Evolutionary conservation across 208 protist species (phyloP).

Genomic region (Trypanosomatidae sp.): DNA sequence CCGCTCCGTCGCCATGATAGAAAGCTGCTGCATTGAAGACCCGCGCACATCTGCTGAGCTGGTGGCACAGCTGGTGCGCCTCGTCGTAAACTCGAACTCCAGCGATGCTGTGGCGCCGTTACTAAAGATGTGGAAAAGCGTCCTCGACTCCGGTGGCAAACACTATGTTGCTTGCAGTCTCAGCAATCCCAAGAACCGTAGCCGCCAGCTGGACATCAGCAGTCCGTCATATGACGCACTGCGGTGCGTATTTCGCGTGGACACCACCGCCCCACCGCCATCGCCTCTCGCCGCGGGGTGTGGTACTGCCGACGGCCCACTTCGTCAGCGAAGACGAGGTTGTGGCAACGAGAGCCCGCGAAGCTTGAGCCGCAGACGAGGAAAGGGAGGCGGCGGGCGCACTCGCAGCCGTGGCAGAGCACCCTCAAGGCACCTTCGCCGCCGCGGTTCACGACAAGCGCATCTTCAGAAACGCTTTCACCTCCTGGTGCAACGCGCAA

Average conservation of each 20-base stretch:
- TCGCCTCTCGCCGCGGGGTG: not conserved
- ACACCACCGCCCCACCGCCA: not conserved
- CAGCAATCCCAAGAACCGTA: slow-evolving; percentile 35
- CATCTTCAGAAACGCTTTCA: slow-evolving; percentile 14
- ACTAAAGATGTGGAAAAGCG: slow-evolving; percentile 18
- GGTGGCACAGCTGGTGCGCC: slow-evolving; percentile 35
- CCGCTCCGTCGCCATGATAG: not conserved
- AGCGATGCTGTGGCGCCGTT: slow-evolving; percentile 7
- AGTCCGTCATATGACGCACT: slow-evolving; percentile 38
- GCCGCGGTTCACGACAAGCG: slow-evolving; percentile 5
- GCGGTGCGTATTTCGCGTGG: slow-evolving; percentile 24
- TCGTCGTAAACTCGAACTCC: slow-evolving; percentile 34
- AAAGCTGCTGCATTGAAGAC: not conserved
- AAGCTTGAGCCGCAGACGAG: slow-evolving; percentile 9
- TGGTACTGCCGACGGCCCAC: not conserved
- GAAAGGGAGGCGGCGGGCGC: not conserved
- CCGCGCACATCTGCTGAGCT: slow-evolving; percentile 17
- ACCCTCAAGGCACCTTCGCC: slow-evolving; percentile 9
- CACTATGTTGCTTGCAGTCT: slow-evolving; percentile 21
- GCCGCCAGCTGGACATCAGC: slow-evolving; percentile 33
- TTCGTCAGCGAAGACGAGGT: not conserved
- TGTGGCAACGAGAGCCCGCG: not conserved
- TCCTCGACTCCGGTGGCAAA: slow-evolving; percentile 19
- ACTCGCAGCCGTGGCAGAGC: slow-evolving; percentile 5
- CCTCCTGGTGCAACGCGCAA: slow-evolving; percentile 5